phyloP scores from a whole-genome alignment of 148 eudicot genomes.

The Rhododendron griersonianum region DNA sequence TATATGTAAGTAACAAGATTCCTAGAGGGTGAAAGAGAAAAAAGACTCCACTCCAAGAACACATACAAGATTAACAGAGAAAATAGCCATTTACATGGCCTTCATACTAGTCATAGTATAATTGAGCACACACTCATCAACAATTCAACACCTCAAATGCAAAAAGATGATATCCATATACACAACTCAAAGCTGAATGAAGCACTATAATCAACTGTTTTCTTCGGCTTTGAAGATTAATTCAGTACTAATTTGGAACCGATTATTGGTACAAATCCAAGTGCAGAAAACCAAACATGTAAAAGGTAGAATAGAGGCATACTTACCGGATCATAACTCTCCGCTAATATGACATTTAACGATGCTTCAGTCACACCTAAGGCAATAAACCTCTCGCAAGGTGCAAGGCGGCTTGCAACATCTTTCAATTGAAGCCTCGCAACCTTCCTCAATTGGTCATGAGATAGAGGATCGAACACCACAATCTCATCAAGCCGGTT shows the following conservation, averaged over 20 bases:
- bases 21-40: no score
- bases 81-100: no score
- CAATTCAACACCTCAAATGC: no score
- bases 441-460: constrained; percentile 63
- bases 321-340: constrained; percentile 74
- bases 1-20: no score
- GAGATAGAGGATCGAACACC: constrained; percentile 83
- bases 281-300: not conserved
- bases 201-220: no score
- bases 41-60: no score
- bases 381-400: constrained; percentile 60
- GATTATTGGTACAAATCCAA: not conserved
- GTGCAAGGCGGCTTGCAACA: constrained; percentile 67
- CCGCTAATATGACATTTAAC: constrained; percentile 64
- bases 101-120: no score
- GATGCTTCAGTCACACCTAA: constrained; percentile 81
- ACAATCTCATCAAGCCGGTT: constrained; percentile 85
- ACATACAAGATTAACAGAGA: no score
- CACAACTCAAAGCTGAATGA: no score
- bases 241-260: not conserved
- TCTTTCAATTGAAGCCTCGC: constrained; percentile 78
- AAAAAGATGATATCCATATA: no score
- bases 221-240: no score
- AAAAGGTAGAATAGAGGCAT: not conserved
- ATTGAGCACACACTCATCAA: no score